phyloP scores from a whole-genome alignment of 108 stramenopile genomes.

The Seminavis robusta region DNA sequence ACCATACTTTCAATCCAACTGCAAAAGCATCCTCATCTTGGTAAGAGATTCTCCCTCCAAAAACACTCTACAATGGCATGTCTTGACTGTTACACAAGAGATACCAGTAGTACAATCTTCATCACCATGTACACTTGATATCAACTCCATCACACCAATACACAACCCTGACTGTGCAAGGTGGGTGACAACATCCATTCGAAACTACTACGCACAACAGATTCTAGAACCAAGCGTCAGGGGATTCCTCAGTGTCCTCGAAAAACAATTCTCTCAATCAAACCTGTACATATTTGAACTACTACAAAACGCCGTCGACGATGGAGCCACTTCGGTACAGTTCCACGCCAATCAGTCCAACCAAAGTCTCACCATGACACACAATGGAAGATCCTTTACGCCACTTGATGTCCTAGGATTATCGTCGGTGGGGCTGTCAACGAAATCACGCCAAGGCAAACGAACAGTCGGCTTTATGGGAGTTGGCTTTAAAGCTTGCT shows the following conservation, averaged over 20 bases:
- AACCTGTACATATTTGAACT: conserved; percentile 21
- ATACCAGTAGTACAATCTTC: too few relatives aligned
- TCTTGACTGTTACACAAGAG: background rate
- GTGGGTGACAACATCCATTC: background rate
- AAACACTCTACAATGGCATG: background rate
- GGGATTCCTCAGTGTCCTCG: conserved; percentile 16
- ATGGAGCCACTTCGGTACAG: conserved; percentile 8
- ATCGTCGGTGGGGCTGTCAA: conserved; percentile 5
- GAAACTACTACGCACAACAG: conserved; percentile 18
- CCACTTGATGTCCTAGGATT: conserved; percentile 11
- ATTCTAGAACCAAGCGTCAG: conserved; percentile 18
- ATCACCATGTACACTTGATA: too few relatives aligned
- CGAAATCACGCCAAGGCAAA: conserved; percentile 1
- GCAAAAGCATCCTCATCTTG: background rate
- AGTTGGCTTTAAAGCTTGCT: conserved; percentile 1
- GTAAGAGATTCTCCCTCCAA: background rate
- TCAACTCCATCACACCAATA: too few relatives aligned
- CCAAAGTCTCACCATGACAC: too few relatives aligned
- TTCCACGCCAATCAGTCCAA: background rate
- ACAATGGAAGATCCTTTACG: too few relatives aligned
- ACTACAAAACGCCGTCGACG: conserved; percentile 24
- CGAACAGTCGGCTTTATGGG: conserved; percentile 28
- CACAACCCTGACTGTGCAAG: background rate
- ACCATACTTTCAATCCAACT: too few relatives aligned
- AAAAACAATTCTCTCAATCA: conserved; percentile 20